These are phyloP conservation scores for Cicer bijugum DNA, from an alignment of 306 rosid genomes.

Conservation along the genomic window DNA sequence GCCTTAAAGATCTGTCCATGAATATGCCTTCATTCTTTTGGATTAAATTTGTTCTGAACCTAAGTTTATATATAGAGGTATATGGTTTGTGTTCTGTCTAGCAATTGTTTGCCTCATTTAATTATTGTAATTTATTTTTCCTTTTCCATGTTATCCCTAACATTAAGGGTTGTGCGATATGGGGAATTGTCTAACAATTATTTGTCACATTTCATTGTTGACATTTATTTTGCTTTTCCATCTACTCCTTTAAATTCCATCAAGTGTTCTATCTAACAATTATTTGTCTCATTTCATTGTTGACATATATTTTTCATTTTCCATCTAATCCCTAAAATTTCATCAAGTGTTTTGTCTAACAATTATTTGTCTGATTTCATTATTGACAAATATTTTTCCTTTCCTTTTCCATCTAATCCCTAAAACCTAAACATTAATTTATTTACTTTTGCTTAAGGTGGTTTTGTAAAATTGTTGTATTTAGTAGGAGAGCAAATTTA, in stretches of 20 bases:
- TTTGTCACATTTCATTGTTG: constrained; percentile 8
- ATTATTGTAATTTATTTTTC: constrained; percentile 29
- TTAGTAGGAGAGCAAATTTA: constrained; percentile 9
- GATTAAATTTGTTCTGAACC: background rate
- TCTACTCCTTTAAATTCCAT: background rate
- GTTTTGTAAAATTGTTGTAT: constrained; percentile 25
- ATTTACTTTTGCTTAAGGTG: constrained; percentile 22
- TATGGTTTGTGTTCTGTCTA: background rate
- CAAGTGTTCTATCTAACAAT: background rate
- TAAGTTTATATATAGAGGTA: background rate
- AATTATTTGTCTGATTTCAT: constrained; percentile 9
- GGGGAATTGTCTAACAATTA: background rate
- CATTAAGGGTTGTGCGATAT: too few species aligned
- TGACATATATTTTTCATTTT: constrained; percentile 27
- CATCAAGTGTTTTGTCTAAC: background rate
- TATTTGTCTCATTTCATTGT: constrained; percentile 18
- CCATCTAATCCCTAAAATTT: constrained; percentile 11
- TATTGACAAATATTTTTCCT: constrained; percentile 16
- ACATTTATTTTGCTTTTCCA: constrained; percentile 21
- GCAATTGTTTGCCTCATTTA: constrained; percentile 4
- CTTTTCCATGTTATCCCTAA: background rate
- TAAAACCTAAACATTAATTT: constrained; percentile 16
- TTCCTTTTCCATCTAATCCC: background rate
- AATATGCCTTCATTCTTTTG: constrained; percentile 2
- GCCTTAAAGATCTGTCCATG: background rate